Base-by-base conservation (phyloP, 208 protist species). In the Entamoeba dispar region DNA sequence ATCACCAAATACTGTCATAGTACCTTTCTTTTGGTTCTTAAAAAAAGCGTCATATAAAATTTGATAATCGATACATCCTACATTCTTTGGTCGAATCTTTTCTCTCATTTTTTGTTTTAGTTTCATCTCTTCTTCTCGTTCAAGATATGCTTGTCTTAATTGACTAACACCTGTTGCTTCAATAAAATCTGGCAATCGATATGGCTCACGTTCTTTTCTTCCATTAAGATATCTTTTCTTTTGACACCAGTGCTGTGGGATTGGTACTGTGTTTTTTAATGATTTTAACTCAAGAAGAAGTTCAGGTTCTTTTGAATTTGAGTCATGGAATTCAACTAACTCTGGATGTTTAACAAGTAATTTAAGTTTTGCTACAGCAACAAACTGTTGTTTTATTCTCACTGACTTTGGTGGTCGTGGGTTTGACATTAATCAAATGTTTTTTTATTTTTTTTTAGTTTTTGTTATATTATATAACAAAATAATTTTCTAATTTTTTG, bases 31-130 rank as follows among this genome's bases (percentile, higher is more conserved):
- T 57, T 99, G 98, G 93, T 98, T 97, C 4, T 97, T 97, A 95
- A 99, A 98, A 95, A 99, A 98, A 93, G 98, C 96, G 96, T 99
- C 96, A 96, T 97, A 95, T 95, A 99, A 93, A 94, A 98, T 94
- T 93, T 97, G 94, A 96, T 98, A 98, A 94, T 98, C 97, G 47
- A 98, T 97, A 34, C 61, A 31, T 38, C 61, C 61, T 12, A 86
- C 61, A 27, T 27, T 86, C 61, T 86, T 86, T n/a, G 61, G 61
- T 38, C 61, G 10, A 12, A 86, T 86, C 8, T 86, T 86, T 34
- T 86, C 61, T 27, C 61, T 27, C 61, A 86, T 86, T 34, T 86
- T 86, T 34, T 86, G 61, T 86, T 86, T 86, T 12, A 92, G 12
- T 55, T 50, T 50, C 22, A 55, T 50, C 5, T 92, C 91, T 55